Evolutionary conservation across 1,284 basidiomycete species (phyloP), one percentile per base, ranked within the genome.

Genomic region (Paramarasmius palmivorus): DNA sequence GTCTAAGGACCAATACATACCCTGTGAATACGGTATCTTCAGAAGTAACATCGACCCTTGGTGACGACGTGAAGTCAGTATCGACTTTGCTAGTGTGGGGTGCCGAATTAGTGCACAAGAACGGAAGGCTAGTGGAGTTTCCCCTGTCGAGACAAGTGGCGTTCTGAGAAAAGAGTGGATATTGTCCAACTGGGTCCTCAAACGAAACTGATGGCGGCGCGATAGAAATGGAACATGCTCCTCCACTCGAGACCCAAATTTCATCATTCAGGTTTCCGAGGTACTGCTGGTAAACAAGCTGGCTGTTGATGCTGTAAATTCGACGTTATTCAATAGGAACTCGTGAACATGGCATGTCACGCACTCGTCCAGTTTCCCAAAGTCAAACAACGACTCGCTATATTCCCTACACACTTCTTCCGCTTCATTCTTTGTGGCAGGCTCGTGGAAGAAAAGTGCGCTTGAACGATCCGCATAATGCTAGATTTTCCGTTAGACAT

Each of bases 81-180:
- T 62, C 57, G 9, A 62, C 61, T 20, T 56, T 42, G 36, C 45
- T 53, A n/a, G 59, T 60, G 45, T 56, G 59, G 3, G 57, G 61
- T 15, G 61, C 61, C 7, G 59, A 60, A 49, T 62, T 62, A 5
- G 61, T 60, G 48, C 61, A 62, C 7, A 62, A 35, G 36, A 62
- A 60, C 7, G 56, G 59, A 14, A 53, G 38, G 49, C 50, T 54
- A 20, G 26, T 20, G 20, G 4, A 29, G 17, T 25, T 2, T 2
- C 14, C 15, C 4, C 22, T 6, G 8, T 23, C 40, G 34, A 44
- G 12, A 2, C 19, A n/a, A 15, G 52, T 26, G 12, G 45, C 32
- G 32, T 49, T 49, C 8, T 42, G 49, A 10, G 49, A 15, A 3
- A 51, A 4, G n/a, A n/a, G n/a, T n/a, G 20, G 22, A 14, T 37